Evolutionary conservation across 2,329 filamentous ascomycete genomes (phyloP).

Genomic region (Aspergillus sp.): DNA sequence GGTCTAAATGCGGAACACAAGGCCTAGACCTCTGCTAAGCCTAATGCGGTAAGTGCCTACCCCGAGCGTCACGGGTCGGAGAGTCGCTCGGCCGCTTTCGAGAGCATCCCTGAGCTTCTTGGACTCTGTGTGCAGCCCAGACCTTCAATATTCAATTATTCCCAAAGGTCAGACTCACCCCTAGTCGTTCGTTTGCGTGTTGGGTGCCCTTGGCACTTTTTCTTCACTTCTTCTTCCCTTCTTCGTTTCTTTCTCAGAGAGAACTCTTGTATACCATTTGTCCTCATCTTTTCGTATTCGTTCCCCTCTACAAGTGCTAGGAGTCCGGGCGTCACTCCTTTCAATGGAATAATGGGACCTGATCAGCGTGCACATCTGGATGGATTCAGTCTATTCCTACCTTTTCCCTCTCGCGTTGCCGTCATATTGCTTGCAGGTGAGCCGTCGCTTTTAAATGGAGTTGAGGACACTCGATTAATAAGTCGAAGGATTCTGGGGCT

Average conservation of each 20-base stretch:
- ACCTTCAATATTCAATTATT: conserved; percentile 9
- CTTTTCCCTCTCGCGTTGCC: conserved; percentile 85
- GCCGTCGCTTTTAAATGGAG: background rate
- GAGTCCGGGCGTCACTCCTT: conserved; percentile 18
- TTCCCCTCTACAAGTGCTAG: conserved; percentile 15
- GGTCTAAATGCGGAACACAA: conserved; percentile 6
- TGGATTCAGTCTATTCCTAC: conserved; percentile 81
- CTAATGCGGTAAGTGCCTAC: conserved; percentile 11
- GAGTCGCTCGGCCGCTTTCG: background rate
- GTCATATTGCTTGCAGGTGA: conserved; percentile 81
- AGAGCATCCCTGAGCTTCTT: conserved; percentile 21
- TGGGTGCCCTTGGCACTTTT: conserved; percentile 5
- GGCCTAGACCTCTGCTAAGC: conserved; percentile 9
- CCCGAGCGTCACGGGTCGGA: background rate
- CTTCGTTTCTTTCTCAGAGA: conserved; percentile 4
- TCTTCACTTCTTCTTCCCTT: background rate
- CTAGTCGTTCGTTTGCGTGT: conserved; percentile 35
- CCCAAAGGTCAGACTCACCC: conserved; percentile 27
- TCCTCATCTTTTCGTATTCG: conserved; percentile 10
- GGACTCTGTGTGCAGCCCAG: conserved; percentile 15
- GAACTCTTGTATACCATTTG: background rate
- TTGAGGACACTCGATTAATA: conserved; percentile 10
- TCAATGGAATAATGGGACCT: conserved; percentile 43
- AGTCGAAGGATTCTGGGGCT: conserved; percentile 79
- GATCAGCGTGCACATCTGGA: conserved; percentile 59